phyloP scores from a whole-genome alignment of 1,139 yeast species.

The Blastobotrys indianensis region DNA sequence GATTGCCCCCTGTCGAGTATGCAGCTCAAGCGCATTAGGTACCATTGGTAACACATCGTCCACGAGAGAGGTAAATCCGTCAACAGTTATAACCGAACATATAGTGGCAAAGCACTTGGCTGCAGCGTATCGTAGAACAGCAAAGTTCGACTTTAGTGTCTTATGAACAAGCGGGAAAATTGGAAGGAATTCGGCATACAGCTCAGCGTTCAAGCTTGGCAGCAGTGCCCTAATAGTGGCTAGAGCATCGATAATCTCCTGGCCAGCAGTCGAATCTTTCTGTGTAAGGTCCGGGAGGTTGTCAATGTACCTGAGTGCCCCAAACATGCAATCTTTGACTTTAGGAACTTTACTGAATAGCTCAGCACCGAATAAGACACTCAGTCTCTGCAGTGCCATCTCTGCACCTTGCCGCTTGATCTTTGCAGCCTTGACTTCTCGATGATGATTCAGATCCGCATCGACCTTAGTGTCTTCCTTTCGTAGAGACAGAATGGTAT shows the following conservation, averaged over 20 bases:
- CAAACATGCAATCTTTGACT: conserved; percentile 59
- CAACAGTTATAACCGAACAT: conserved; percentile 66
- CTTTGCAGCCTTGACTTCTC: conserved; percentile 64
- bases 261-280: conserved; percentile 55
- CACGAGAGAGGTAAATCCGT: conserved; percentile 76
- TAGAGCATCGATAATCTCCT: conserved; percentile 76
- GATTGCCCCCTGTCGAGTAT: conserved; percentile 86
- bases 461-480: conserved; percentile 75
- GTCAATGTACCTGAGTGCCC: conserved; percentile 45
- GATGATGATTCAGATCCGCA: conserved; percentile 56
- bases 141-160: conserved; percentile 61
- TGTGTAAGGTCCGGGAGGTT: conserved; percentile 37
- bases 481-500: conserved; percentile 63
- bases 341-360: conserved; percentile 64
- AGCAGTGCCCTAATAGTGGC: conserved; percentile 75
- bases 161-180: conserved; percentile 47
- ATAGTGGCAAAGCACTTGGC: conserved; percentile 86
- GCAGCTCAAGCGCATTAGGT: conserved; percentile 69
- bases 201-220: conserved; percentile 49
- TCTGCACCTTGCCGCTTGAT: conserved; percentile 82
- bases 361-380: conserved; percentile 43
- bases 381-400: conserved; percentile 53
- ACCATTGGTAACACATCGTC: conserved; percentile 72
- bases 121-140: conserved; percentile 84
- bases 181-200: conserved; percentile 47